Evolutionary conservation across 257 asterid genomes (phyloP).

Genomic region (Nicotiana undulata): DNA sequence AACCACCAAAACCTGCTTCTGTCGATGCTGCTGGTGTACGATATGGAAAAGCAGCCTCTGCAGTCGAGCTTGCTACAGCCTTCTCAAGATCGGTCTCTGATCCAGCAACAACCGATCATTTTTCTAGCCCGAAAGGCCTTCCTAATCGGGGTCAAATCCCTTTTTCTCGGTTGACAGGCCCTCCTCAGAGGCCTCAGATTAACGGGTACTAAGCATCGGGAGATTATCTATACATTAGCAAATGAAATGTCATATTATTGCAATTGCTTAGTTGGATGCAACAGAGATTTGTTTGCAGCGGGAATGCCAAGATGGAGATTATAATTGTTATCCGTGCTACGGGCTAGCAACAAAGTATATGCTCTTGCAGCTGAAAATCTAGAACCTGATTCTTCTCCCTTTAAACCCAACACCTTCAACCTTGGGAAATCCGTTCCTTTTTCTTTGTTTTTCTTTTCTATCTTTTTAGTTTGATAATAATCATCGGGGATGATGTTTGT

Average conservation of each 20-base stretch:
- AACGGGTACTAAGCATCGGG: constrained; percentile 59
- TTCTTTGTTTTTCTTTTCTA: not conserved
- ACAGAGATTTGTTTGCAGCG: not conserved
- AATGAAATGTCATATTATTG: not conserved
- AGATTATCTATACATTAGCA: not conserved
- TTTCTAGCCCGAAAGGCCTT: constrained; percentile 48
- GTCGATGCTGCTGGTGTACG: constrained; percentile 37
- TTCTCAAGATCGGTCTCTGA: constrained; percentile 71
- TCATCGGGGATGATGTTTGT: constrained; percentile 4
- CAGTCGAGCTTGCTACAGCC: constrained; percentile 91
- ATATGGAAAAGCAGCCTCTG: constrained; percentile 74
- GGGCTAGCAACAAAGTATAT: not conserved
- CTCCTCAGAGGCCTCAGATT: constrained; percentile 77
- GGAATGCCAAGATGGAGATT: not conserved
- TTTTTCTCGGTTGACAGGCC: constrained; percentile 70
- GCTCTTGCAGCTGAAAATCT: not conserved
- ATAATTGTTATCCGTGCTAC: not conserved
- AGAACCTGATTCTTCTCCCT: not conserved
- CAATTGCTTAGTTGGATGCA: not conserved
- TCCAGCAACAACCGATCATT: constrained; percentile 36
- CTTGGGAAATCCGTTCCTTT: not conserved
- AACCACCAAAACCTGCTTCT: constrained; percentile 32
- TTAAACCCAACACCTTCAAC: not conserved
- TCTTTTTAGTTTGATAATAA: constrained; percentile 6
- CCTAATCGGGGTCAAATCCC: constrained; percentile 59